phyloP scores from a whole-genome alignment of 2,329 filamentous ascomycete species.

The Trichoderma aggressivum region DNA sequence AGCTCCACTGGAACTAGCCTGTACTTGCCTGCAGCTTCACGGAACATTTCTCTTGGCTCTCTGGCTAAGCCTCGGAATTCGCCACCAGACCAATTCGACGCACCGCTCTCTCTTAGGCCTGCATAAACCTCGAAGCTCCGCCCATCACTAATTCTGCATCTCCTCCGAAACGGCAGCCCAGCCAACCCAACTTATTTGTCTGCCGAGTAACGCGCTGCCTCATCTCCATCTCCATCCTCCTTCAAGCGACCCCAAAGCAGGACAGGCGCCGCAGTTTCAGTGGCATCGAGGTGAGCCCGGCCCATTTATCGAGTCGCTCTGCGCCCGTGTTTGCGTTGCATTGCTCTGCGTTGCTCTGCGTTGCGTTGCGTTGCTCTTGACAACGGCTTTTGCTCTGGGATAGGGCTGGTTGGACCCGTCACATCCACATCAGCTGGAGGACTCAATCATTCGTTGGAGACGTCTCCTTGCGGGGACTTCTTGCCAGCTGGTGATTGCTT shows the following conservation, averaged over 20 bases:
- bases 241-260: not conserved
- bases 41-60: not conserved
- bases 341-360: conserved; percentile 15
- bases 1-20: not conserved
- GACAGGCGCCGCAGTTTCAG: conserved; percentile 2
- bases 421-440: conserved; percentile 10
- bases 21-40: not conserved
- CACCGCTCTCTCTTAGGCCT: not conserved
- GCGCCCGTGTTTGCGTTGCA: conserved; percentile 27
- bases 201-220: not conserved
- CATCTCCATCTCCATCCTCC: not conserved
- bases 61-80: conserved; percentile 13
- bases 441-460: conserved; percentile 5
- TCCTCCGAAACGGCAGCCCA: conserved; percentile 10
- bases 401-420: conserved; percentile 13
- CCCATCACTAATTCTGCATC: conserved; percentile 13
- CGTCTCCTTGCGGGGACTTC: conserved; percentile 8
- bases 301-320: conserved; percentile 32
- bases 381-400: conserved; percentile 23
- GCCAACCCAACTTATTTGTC: not conserved
- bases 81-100: not conserved
- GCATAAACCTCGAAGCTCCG: conserved; percentile 13
- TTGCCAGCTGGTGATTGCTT: not conserved
- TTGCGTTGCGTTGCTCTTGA: conserved; percentile 27
- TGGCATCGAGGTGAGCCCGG: conserved; percentile 32